These are phyloP conservation scores for Stagonosporopsis vannaccii DNA, from an alignment of 2,329 filamentous ascomycete species.

Conservation along the genomic window DNA sequence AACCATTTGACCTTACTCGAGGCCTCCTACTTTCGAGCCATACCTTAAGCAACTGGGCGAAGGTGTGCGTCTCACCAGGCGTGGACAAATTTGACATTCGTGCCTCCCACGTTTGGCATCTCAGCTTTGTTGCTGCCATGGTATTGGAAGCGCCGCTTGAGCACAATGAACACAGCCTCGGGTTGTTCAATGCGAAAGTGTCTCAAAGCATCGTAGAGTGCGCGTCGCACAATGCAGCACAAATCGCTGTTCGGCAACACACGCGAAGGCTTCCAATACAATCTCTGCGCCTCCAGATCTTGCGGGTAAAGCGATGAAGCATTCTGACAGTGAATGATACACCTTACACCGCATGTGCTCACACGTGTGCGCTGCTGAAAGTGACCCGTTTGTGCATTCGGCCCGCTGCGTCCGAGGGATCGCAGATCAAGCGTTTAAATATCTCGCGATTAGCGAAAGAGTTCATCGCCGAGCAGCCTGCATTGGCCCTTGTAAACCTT, in stretches of 20 bases:
- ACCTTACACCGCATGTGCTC: background rate
- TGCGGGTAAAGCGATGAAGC: conserved; percentile 2
- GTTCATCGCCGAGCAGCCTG: background rate
- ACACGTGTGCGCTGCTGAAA: background rate
- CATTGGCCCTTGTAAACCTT: background rate
- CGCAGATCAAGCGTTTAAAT: background rate
- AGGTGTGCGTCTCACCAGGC: conserved; percentile 10
- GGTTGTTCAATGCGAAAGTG: conserved; percentile 22
- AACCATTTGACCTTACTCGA: background rate
- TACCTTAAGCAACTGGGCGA: background rate
- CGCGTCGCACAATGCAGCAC: conserved; percentile 26
- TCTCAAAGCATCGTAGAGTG: conserved; percentile 26
- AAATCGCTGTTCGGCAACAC: conserved; percentile 25
- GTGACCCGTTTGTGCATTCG: background rate
- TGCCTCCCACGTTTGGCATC: conserved; percentile 22
- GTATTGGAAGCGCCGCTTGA: conserved; percentile 20
- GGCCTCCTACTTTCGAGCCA: background rate
- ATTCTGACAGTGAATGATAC: background rate
- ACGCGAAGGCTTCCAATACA: conserved; percentile 16
- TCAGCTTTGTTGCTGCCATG: conserved; percentile 24
- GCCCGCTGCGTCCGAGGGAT: background rate
- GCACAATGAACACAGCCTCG: conserved; percentile 18
- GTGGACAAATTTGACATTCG: conserved; percentile 19
- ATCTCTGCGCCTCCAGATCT: background rate
- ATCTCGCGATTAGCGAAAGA: conserved; percentile 15